Evolutionary conservation across 208 protist species (phyloP).

Genomic region (Leptomonas pyrrhocoris): DNA sequence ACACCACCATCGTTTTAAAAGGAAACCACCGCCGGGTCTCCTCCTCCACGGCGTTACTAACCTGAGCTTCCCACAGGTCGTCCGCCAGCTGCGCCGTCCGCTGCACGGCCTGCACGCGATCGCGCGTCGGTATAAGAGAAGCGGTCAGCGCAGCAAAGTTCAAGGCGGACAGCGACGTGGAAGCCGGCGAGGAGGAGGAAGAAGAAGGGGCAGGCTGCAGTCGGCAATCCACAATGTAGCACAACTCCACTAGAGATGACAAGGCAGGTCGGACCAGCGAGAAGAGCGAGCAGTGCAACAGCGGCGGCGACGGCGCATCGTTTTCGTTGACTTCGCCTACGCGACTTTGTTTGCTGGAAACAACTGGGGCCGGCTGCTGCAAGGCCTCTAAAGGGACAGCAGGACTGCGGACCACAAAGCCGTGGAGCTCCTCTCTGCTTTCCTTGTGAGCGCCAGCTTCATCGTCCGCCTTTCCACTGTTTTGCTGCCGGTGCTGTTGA

Average conservation of each 20-base stretch:
- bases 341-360: neutral
- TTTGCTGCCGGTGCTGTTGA: neutral
- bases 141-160: conserved; percentile 48
- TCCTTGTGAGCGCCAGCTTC: neutral
- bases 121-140: conserved; percentile 40
- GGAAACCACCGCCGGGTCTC: neutral
- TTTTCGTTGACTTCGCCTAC: neutral
- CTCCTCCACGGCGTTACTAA: neutral
- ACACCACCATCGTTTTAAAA: neutral
- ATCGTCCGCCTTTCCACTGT: neutral
- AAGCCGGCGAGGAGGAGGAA: too few species aligned
- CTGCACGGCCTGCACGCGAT: conserved; percentile 37
- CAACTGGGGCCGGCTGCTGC: conserved; percentile 13
- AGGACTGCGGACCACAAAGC: conserved; percentile 25
- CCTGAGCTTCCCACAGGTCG: neutral
- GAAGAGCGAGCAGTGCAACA: conserved; percentile 12
- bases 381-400: conserved; percentile 28
- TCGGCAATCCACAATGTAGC: conserved; percentile 43
- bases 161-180: conserved; percentile 39
- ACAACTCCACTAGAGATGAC: conserved; percentile 56
- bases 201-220: conserved; percentile 16
- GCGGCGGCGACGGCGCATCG: neutral
- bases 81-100: conserved; percentile 27
- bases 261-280: conserved; percentile 33
- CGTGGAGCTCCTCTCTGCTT: neutral